Evolutionary conservation across 2,329 filamentous ascomycete genomes (phyloP).

Genomic region (Curvularia spicifera): DNA sequence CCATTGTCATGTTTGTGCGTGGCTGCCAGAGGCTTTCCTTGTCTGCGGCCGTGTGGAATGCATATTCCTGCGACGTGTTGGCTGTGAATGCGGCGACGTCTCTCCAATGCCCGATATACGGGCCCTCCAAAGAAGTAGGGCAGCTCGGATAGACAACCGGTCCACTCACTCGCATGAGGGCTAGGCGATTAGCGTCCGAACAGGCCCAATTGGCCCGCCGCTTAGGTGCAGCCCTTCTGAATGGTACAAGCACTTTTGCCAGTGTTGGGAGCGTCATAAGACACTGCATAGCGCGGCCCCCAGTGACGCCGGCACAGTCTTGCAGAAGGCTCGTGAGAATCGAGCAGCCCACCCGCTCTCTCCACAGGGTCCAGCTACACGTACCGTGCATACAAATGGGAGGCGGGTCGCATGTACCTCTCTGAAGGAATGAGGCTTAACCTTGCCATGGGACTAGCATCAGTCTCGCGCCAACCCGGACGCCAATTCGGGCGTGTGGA

Average conservation of each 20-base stretch:
- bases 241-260: neutral
- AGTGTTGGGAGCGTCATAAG: neutral
- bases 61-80: slow-evolving; percentile 1
- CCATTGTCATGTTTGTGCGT: neutral
- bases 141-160: slow-evolving; percentile 7
- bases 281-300: neutral
- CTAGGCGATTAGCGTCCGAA: neutral
- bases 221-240: neutral
- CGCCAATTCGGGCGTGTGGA: slow-evolving; percentile 22
- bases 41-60: neutral
- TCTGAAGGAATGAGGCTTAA: slow-evolving; percentile 2
- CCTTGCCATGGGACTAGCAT: slow-evolving; percentile 18
- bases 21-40: neutral
- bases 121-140: neutral
- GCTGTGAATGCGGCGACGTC: slow-evolving; percentile 9
- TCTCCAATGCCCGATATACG: slow-evolving; percentile 3
- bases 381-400: neutral
- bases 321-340: slow-evolving; percentile 8
- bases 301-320: neutral
- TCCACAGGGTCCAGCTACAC: neutral
- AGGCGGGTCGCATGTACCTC: slow-evolving; percentile 7
- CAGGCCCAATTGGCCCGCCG: neutral
- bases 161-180: neutral
- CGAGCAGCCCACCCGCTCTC: neutral
- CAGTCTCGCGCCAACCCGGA: slow-evolving; percentile 6